A percentile compares a stretch with the other conserved stretches of the same genome.
phyloP scores from a whole-genome alignment of 345 rosid genomes.

The Brassica nigra region DNA sequence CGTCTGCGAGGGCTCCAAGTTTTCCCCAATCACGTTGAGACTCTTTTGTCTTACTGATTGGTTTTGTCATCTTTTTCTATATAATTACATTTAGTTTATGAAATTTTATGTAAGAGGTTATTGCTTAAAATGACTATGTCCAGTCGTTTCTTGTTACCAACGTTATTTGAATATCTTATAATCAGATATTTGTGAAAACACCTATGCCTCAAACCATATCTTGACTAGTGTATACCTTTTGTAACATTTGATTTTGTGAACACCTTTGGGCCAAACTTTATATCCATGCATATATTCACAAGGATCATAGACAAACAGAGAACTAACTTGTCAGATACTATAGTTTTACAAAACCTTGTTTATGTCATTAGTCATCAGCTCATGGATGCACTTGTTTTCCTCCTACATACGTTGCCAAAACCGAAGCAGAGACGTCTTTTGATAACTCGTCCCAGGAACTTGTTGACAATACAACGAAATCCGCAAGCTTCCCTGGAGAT shows the following conservation, averaged over 20 bases:
- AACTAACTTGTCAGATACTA: not conserved
- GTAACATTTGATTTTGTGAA: no score
- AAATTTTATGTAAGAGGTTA: no score
- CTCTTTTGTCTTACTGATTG: not conserved
- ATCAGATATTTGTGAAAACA: no score
- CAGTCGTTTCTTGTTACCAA: no score
- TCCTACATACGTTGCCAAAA: conserved; percentile 66
- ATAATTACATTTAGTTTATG: no score
- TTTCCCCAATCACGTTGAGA: conserved; percentile 14
- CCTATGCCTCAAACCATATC: no score
- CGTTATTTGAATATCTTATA: no score
- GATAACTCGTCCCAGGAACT: conserved; percentile 64
- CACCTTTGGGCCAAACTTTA: no score
- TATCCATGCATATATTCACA: no score
- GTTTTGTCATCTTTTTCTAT: not conserved
- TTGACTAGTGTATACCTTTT: no score
- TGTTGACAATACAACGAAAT: conserved; percentile 66
- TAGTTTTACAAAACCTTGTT: not conserved
- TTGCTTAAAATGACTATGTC: no score
- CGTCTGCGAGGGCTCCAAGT: not conserved
- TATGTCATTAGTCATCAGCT: not conserved
- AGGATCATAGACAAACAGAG: not conserved
- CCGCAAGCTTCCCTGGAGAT: conserved; percentile 75
- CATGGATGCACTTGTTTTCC: conserved; percentile 63
- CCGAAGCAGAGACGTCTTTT: conserved; percentile 52